Conservation (phyloP, 176 grass and related monocot genomes). For the Rhynchospora breviuscula region DNA sequence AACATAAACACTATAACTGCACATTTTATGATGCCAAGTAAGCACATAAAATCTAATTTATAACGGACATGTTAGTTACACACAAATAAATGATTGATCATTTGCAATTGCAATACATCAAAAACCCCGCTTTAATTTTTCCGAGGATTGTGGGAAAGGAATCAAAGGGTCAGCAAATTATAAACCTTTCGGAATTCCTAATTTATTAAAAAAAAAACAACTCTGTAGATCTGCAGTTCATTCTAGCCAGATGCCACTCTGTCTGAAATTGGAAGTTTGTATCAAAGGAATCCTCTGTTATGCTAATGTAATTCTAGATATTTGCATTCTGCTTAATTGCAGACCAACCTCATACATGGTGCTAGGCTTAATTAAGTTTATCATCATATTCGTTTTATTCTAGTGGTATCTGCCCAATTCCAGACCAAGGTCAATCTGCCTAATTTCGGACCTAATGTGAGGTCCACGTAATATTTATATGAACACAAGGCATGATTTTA, state of each 20-base stretch:
- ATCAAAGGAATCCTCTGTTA: slow-evolving; percentile 7
- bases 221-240: background rate
- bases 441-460: background rate
- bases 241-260: slow-evolving; percentile 20
- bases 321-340: background rate
- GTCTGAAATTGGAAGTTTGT: slow-evolving; percentile 19
- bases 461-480: background rate
- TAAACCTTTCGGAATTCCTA: background rate
- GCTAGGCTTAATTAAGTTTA: background rate
- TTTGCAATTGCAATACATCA: slow-evolving; percentile 2
- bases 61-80: background rate
- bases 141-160: background rate
- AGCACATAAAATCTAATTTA: background rate
- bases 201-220: background rate
- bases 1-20: background rate
- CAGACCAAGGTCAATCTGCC: background rate
- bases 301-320: background rate
- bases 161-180: background rate
- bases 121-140: background rate
- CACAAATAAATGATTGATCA: background rate
- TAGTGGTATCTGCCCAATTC: background rate
- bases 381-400: background rate
- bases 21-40: background rate
- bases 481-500: background rate
- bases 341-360: background rate